phyloP scores from a whole-genome alignment of 1,284 basidiomycete species.

The Grifola frondosa region DNA sequence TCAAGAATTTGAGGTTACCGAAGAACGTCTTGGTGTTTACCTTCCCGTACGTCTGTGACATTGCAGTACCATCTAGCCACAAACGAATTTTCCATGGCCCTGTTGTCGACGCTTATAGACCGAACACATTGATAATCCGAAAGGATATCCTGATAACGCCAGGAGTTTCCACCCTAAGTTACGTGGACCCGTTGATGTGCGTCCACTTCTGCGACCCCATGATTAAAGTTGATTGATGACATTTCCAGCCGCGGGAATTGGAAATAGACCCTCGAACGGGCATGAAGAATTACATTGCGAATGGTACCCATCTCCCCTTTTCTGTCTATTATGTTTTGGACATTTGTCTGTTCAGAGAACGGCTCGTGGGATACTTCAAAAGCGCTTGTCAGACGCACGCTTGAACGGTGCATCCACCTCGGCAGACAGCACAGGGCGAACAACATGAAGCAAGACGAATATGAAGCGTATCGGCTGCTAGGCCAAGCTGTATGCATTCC shows the following conservation, averaged over 20 bases:
- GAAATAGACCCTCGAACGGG: constrained; percentile 85
- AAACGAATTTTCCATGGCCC: no score
- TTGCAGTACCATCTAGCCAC: neutral
- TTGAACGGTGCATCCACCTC: constrained; percentile 71
- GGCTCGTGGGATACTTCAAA: constrained; percentile 89
- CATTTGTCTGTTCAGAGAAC: constrained; percentile 45
- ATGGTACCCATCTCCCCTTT: constrained; percentile 54
- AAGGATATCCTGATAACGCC: constrained; percentile 86
- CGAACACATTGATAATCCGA: constrained; percentile 90
- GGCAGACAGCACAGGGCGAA: constrained; percentile 59
- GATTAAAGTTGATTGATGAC: neutral
- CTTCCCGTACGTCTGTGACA: constrained; percentile 60
- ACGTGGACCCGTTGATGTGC: constrained; percentile 67
- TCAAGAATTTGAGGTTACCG: constrained; percentile 87
- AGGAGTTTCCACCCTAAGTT: constrained; percentile 73
- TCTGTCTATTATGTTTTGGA: neutral
- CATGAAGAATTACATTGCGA: constrained; percentile 97
- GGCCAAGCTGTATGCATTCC: constrained; percentile 57
- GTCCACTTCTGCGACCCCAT: constrained; percentile 13
- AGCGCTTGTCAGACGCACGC: constrained; percentile 73
- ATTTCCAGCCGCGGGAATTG: constrained; percentile 68
- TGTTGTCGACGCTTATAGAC: no score
- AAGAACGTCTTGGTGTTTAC: constrained; percentile 84
- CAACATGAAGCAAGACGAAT: constrained; percentile 70
- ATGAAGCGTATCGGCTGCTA: constrained; percentile 81